Base-by-base conservation (phyloP, 202 grass and related monocot genomes). In the Setaria italica region DNA sequence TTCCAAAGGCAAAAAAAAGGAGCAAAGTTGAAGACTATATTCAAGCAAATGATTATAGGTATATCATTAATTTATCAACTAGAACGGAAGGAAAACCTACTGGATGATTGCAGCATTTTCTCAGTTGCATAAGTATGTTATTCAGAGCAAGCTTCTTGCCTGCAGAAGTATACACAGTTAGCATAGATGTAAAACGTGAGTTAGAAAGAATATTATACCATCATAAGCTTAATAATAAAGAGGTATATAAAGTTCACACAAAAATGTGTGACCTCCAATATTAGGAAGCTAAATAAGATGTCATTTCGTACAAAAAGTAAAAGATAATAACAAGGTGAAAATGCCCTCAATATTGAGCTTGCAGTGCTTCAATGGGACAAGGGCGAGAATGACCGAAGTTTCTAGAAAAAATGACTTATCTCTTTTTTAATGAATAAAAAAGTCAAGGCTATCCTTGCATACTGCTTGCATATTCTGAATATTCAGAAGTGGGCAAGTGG, bases 51-150 rank as follows among this genome's bases (percentile, higher is more conserved):
- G 3, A 53, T 12, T 42, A 37, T 59, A 56, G 2, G 7, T 25
- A 53, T 34, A 17, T 55, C 12, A 56, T 51, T 76, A 49, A 20
- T 55, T 81, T 30, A 57, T 72, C 55, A 65, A 80, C 33, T 68
- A 59, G 56, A 73, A 62, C 42, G 15, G 14, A 72, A 74, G 43
- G 16, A 72, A 87, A 77, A 79, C 62, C 48, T 88, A 95, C 93
- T 60, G 90, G 88, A n/a, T 95, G 93, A 86, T 92, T 90, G 75
- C 90, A 92, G 81, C 90, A 95, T 87, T 95, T 95, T 70, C 84
- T 84, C 79, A 92, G 29, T 57, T 78, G 74, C 43, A 91, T 83
- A 3, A 90, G 90, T 20, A 95, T 70, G 16, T 79, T 86, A 62
- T 90, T 92, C 84, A 95, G 84, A 84, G 88, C 77, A 86, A 84